phyloP scores from a whole-genome alignment of 2,329 filamentous ascomycete species.

The Fusarium citri region DNA sequence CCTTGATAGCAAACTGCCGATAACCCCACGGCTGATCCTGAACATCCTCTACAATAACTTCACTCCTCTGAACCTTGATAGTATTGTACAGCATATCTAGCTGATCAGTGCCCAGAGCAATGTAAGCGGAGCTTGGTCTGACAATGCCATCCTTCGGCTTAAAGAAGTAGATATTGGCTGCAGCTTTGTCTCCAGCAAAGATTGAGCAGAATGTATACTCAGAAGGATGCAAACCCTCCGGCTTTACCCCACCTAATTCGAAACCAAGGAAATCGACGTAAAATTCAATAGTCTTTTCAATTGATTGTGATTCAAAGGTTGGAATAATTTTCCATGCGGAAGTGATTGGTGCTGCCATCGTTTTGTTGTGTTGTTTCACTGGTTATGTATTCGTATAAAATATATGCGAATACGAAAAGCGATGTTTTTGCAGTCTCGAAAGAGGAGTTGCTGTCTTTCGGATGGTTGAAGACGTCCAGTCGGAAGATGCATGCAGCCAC shows the following conservation, averaged over 20 bases:
- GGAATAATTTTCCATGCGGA: constrained; percentile 36
- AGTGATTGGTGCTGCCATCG: constrained; percentile 18
- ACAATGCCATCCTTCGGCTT: constrained; percentile 9
- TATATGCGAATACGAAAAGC: constrained; percentile 32
- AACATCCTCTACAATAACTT: constrained; percentile 21
- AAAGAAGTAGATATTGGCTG: constrained; percentile 37
- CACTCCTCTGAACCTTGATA: constrained; percentile 14
- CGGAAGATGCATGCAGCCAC: constrained; percentile 21
- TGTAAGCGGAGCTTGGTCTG: constrained; percentile 26
- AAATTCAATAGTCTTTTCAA: constrained; percentile 20
- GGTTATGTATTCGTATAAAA: constrained; percentile 28
- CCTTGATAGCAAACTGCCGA: constrained; percentile 32
- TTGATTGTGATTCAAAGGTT: constrained; percentile 31
- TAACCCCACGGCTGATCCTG: constrained; percentile 32
- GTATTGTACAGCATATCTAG: constrained; percentile 20
- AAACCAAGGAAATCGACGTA: constrained; percentile 28
- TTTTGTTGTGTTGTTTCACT: neutral
- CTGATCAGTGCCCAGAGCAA: constrained; percentile 24
- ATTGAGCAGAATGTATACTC: constrained; percentile 32
- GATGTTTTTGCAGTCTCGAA: neutral
- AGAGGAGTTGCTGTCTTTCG: constrained; percentile 20
- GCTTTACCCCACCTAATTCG: constrained; percentile 18
- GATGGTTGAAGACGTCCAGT: constrained; percentile 11
- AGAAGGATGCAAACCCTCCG: constrained; percentile 11
- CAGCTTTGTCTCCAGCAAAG: constrained; percentile 25